Evolutionary conservation across 176 grass and related monocot species (phyloP), one percentile per base, ranked within the genome.

Genomic region (Canna indica): DNA sequence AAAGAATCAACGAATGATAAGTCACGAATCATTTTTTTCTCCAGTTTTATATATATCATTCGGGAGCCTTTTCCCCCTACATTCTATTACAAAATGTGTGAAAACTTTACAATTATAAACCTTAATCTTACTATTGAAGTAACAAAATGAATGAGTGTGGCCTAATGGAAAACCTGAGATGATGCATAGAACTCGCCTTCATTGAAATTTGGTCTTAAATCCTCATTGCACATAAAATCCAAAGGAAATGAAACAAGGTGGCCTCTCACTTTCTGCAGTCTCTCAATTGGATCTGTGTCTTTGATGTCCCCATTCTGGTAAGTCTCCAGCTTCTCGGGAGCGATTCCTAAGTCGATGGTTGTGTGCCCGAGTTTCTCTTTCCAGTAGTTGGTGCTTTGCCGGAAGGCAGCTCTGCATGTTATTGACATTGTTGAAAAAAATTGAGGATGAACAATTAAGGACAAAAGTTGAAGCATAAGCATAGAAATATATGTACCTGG

Each of bases 111-210:
- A 44, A 44, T 1, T 44, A 44, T 44, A 44, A 44, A 44, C 41
- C 41, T 44, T 44, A 44, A 44, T 44, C 7, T 54, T n/a, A 54
- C 9, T 46, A 46, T 46, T n/a, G 14, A 14, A 30, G 15, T 60
- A 74, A 32, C 38, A 70, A 38, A 76, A 61, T 32, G 36, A 60
- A 67, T 46, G 8, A 59, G 34, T 58, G 22, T 3, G 70, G 66
- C 57, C 80, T 91, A 99, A 83, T 99, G 90, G 70, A 99, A 93
- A 81, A 99, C 94, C 77, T 99, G 94, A 44, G 85, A 85, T 67
- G 94, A 86, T 54, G 86, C 91, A 59, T 99, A 99, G 73, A 87
- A 99, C 78, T 99, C 94, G 56, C 86, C 91, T 85, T 99, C 94
- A 15, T 73, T 90, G 82, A 99, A 90, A 81, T 80, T 83, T 64